Percentiles rank a stretch among this genome's conserved stretches.
phyloP scores from a whole-genome alignment of 2,329 filamentous ascomycete species.

The Botrytis fragariae region DNA sequence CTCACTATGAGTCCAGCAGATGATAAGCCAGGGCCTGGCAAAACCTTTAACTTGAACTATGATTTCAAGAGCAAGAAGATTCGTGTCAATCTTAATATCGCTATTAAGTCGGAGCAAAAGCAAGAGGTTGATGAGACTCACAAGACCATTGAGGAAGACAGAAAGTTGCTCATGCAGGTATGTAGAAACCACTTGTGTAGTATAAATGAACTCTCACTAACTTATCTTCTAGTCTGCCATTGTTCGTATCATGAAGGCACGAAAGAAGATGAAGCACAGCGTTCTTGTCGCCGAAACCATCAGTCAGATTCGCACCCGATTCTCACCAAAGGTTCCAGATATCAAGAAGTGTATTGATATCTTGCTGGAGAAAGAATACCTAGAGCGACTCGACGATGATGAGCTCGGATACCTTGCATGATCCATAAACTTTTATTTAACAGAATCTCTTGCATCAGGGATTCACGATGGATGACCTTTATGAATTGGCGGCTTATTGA shows the following conservation, averaged over 20 bases:
- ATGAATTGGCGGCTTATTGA: constrained; percentile 16
- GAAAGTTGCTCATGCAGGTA: constrained; percentile 95
- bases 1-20: constrained; percentile 68
- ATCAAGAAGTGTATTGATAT: constrained; percentile 99
- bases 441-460: constrained; percentile 9
- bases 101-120: constrained; percentile 93
- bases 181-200: constrained; percentile 40
- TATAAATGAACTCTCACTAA: constrained; percentile 34
- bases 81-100: constrained; percentile 92
- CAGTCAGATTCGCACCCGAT: constrained; percentile 87
- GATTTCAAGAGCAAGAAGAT: constrained; percentile 99
- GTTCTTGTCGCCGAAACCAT: constrained; percentile 95
- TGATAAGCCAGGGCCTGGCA: constrained; percentile 74
- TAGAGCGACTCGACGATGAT: constrained; percentile 91
- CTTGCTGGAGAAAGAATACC: constrained; percentile 96
- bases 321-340: constrained; percentile 87
- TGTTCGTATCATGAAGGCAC: constrained; percentile 98
- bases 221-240: constrained; percentile 73
- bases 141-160: constrained; percentile 98
- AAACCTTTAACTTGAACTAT: constrained; percentile 81
- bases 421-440: constrained; percentile 31
- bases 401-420: constrained; percentile 92
- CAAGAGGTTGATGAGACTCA: constrained; percentile 96
- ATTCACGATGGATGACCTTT: constrained; percentile 14
- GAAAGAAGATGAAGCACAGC: constrained; percentile 97